phyloP scores from a whole-genome alignment of 2,329 filamentous ascomycete species.

The Trichoderma simmonsii region DNA sequence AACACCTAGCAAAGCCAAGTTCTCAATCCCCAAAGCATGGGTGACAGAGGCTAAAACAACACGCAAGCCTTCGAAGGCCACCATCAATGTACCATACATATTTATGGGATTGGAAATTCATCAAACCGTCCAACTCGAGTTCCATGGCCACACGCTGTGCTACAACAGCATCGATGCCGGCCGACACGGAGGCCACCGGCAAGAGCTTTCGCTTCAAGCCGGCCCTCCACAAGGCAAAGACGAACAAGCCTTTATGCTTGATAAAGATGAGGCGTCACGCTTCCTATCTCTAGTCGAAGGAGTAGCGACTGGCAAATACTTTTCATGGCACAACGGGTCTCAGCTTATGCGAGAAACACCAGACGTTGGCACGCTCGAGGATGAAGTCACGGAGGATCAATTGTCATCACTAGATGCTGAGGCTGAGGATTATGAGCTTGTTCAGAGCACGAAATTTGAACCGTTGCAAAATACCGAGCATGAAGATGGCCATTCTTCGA shows the following conservation, averaged over 20 bases:
- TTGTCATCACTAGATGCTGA: neutral
- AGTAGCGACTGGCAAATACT: conserved; percentile 31
- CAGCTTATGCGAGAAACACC: conserved; percentile 24
- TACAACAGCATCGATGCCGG: conserved; percentile 54
- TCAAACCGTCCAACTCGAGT: conserved; percentile 42
- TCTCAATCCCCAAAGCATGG: conserved; percentile 32
- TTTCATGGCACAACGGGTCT: conserved; percentile 37
- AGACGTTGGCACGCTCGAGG: neutral
- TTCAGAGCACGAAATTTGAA: neutral
- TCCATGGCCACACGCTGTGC: conserved; percentile 43
- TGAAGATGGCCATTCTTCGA: neutral
- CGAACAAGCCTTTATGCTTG: neutral
- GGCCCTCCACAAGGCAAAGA: neutral
- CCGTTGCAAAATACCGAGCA: neutral
- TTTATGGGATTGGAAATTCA: conserved; percentile 54
- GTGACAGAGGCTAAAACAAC: neutral
- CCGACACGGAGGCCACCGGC: conserved; percentile 48
- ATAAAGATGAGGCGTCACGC: conserved; percentile 1
- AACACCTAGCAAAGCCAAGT: conserved; percentile 34
- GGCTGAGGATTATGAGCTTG: neutral
- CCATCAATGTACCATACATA: conserved; percentile 31
- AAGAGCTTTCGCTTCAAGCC: conserved; percentile 44
- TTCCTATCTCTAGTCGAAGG: conserved; percentile 32
- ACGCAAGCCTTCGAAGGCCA: neutral
- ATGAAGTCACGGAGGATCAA: neutral